These are phyloP conservation scores for Apostasia ramifera DNA, from an alignment of 106 monocot genomes.

Conservation along the genomic window DNA sequence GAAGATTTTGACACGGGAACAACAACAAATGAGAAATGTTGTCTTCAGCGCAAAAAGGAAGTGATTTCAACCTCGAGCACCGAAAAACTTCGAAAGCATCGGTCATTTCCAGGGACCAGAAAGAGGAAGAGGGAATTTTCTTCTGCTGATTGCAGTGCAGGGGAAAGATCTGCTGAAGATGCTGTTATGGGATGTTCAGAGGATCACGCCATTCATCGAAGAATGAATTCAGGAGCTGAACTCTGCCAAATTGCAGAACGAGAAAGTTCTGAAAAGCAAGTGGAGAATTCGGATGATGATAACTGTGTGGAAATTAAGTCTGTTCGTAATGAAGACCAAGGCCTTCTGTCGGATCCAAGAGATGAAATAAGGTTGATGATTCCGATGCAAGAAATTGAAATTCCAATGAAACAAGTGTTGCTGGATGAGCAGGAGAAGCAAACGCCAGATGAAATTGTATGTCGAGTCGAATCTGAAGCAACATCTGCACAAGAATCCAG, in stretches of 20 bases:
- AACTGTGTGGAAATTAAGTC: not conserved
- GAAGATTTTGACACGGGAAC: not conserved
- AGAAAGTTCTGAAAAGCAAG: constrained; percentile 1
- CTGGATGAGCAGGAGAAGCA: not conserved
- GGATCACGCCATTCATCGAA: not conserved
- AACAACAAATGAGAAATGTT: not conserved
- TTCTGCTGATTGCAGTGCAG: not conserved
- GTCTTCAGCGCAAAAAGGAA: not conserved
- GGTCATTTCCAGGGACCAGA: not conserved
- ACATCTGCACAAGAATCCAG: constrained; percentile 19
- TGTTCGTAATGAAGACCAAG: not conserved
- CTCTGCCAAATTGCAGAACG: not conserved
- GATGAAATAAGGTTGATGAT: not conserved
- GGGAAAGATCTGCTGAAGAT: not conserved
- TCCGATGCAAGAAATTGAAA: not conserved
- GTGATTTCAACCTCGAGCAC: not conserved
- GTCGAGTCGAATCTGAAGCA: constrained; percentile 2
- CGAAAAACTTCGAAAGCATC: not conserved
- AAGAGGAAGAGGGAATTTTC: not conserved
- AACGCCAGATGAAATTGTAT: not conserved
- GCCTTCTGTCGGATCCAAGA: not conserved
- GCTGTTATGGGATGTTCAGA: not conserved
- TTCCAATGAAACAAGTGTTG: not conserved
- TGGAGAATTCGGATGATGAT: not conserved
- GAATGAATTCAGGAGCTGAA: not conserved